Base-by-base conservation (phyloP, 345 rosid species). In the Pistacia integerrima region DNA sequence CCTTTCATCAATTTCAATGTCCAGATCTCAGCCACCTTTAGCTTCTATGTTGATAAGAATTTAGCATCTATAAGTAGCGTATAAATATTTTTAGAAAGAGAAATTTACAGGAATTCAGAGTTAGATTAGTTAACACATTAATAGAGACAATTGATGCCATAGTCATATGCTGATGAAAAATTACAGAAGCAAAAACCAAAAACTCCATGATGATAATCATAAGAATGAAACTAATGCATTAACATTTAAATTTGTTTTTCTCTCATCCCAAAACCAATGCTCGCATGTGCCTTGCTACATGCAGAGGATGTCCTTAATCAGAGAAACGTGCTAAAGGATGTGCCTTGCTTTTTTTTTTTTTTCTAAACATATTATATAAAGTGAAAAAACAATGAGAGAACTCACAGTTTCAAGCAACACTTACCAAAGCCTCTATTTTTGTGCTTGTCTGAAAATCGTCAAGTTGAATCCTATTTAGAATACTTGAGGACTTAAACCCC, bases 361-460 rank as follows among this genome's bases (percentile, higher is more conserved):
- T 22, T 48, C 12, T 2, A 20, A 49, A n/a, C 38, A 11, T 12
- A 67, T 67, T 20, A 8, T 11, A 67, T 12, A 1, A 67, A 46
- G 56, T 22, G 51, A 35, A 44, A 49, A 12, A 20, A 46, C 3
- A 66, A 2, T 67, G 12, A 48, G 2, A 33, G 38, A 28, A 10
- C 18, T 41, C 63, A 0, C 16, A 61, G 72, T 70, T 64, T 64
- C 41, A 64, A 74, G 67, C 38, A 81, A 51, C 16, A 72, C 90
- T 58, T 87, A 96, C 99, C 97, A 96, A 86, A 77, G 99, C 99
- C 82, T 96, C 99, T 72, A 96, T 93, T 84, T 95, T 96, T 70
- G 99, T 96, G 87, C 99, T 96, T 22, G 99, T 88, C 87, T 96
- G 97, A 82, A 96, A 96, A 70, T 93, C 90, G 55, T 88, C 81